Conservation (phyloP, 371 early-diverging fungal genomes). For the Entomophthora muscae region DNA sequence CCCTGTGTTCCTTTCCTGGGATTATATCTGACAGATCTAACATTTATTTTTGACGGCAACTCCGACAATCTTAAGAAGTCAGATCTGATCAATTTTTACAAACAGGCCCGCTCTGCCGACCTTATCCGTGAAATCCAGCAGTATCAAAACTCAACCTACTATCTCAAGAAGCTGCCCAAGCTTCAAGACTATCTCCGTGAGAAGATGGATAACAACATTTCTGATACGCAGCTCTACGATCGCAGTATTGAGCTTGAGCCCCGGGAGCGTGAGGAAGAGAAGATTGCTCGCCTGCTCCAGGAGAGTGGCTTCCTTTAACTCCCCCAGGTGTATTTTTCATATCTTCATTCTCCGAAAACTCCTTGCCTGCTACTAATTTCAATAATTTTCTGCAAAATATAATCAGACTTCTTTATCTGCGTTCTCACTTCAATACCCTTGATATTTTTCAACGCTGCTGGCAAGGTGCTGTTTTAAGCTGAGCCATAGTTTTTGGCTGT, state of each 20-base stretch:
- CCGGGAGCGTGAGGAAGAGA: constrained; percentile 74
- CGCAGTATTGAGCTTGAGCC: constrained; percentile 51
- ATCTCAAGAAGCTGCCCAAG: constrained; percentile 49
- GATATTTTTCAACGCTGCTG: too few relatives aligned
- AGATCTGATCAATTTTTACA: constrained; percentile 76
- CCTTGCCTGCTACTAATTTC: too few relatives aligned
- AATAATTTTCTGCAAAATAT: too few relatives aligned
- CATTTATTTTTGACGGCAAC: constrained; percentile 88
- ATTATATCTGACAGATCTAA: constrained; percentile 74
- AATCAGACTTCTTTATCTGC: too few relatives aligned
- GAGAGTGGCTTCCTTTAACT: constrained; percentile 80
- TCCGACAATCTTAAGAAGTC: constrained; percentile 33
- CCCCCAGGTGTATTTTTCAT: too few relatives aligned
- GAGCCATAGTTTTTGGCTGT: too few relatives aligned
- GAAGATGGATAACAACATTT: constrained; percentile 30
- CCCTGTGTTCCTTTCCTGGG: constrained; percentile 87
- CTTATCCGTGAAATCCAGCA: constrained; percentile 85
- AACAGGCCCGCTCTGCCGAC: constrained; percentile 70
- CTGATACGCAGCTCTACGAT: constrained; percentile 41
- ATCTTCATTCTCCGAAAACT: too few relatives aligned
- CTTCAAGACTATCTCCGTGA: constrained; percentile 56
- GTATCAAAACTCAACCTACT: constrained; percentile 76
- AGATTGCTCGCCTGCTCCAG: constrained; percentile 61
- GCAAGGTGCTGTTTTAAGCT: too few relatives aligned
- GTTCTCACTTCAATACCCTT: too few relatives aligned